These are phyloP conservation scores for Irineochytrium annulatum DNA, from an alignment of 192 early-diverging fungal species.

Conservation along the genomic window DNA sequence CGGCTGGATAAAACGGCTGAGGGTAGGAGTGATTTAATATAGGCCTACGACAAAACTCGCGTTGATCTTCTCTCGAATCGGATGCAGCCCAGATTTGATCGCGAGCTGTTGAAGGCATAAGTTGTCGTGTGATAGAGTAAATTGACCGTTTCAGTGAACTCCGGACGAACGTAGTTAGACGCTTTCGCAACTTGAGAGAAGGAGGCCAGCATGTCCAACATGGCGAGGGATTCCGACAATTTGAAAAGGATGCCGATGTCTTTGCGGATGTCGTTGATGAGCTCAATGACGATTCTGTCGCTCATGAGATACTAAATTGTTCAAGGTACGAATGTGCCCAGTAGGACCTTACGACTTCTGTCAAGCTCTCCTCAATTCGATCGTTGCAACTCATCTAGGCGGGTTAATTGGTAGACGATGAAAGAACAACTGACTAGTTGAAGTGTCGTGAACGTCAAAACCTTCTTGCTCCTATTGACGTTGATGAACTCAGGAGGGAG, in stretches of 20 bases:
- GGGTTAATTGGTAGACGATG: not conserved
- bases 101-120: conserved; percentile 44
- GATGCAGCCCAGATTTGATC: conserved; percentile 72
- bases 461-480: conserved; percentile 59
- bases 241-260: conserved; percentile 67
- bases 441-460: conserved; percentile 67
- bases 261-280: conserved; percentile 47
- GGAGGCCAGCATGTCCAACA: conserved; percentile 72
- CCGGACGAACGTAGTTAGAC: conserved; percentile 53
- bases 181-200: conserved; percentile 53
- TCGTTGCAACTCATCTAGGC: conserved; percentile 71
- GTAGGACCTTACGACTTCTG: conserved; percentile 60
- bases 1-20: no score
- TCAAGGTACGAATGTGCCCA: not conserved
- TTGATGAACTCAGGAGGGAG: conserved; percentile 74
- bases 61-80: conserved; percentile 54
- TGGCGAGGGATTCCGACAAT: conserved; percentile 67
- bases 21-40: no score
- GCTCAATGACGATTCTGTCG: conserved; percentile 44
- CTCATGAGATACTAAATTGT: conserved; percentile 29
- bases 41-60: conserved; percentile 19
- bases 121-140: not conserved
- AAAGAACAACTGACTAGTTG: conserved; percentile 53
- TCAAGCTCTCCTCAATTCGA: conserved; percentile 72
- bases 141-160: conserved; percentile 64